phyloP scores from a whole-genome alignment of 345 rosid species.

The Firmiana major region DNA sequence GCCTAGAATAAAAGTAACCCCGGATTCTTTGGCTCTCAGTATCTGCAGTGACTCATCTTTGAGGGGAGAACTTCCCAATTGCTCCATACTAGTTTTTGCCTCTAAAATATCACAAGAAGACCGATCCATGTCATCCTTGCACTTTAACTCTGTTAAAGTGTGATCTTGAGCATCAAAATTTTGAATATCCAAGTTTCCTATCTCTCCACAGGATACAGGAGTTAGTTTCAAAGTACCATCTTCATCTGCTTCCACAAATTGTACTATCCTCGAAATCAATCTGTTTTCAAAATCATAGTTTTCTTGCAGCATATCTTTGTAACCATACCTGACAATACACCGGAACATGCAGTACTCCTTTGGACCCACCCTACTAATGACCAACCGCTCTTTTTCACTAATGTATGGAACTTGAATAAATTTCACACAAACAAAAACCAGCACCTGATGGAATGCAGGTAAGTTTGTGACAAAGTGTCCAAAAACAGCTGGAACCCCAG shows the following conservation, averaged over 20 bases:
- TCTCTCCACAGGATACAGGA: conserved; percentile 5
- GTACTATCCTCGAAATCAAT: conserved; percentile 46
- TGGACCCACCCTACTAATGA: conserved; percentile 65
- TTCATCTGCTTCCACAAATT: conserved; percentile 53
- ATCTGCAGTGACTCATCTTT: conserved; percentile 42
- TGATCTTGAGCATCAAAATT: conserved; percentile 5
- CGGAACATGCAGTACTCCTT: conserved; percentile 79
- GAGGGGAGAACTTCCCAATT: conserved; percentile 10
- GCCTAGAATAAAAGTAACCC: conserved; percentile 64
- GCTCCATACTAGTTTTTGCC: background rate
- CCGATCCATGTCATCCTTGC: conserved; percentile 10
- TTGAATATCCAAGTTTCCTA: conserved; percentile 6
- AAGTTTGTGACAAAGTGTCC: conserved; percentile 81
- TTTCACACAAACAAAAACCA: conserved; percentile 75
- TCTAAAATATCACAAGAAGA: conserved; percentile 7
- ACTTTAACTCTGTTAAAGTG: conserved; percentile 1
- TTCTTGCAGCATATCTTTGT: conserved; percentile 73
- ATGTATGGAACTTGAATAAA: conserved; percentile 75
- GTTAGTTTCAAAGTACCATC: conserved; percentile 2
- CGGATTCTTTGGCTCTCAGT: conserved; percentile 64
- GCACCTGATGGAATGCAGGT: conserved; percentile 75
- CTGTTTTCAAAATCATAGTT: conserved; percentile 62
- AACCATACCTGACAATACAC: conserved; percentile 79
- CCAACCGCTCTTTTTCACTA: conserved; percentile 55
- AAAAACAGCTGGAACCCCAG: conserved; percentile 78